phyloP scores from a whole-genome alignment of 768 basidiomycete species.

The Leccinum rimulosum region DNA sequence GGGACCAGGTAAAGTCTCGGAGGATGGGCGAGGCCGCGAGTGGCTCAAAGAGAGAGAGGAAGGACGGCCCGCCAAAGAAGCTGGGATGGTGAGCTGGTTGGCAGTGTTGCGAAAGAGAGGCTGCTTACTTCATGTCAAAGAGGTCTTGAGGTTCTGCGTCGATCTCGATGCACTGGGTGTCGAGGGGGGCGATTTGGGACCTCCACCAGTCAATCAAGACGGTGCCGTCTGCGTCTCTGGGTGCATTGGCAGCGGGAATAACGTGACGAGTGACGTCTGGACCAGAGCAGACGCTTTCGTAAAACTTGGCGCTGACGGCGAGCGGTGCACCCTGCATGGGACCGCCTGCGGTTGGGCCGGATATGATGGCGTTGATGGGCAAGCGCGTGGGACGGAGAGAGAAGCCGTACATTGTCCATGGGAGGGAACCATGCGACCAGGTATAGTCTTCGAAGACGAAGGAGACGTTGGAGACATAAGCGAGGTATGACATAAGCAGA shows the following conservation, averaged over 20 bases:
- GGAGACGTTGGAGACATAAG: constrained; percentile 47
- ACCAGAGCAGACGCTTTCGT: constrained; percentile 43
- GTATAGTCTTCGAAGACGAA: constrained; percentile 64
- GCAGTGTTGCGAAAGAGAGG: neutral
- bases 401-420: constrained; percentile 54
- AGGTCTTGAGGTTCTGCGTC: constrained; percentile 39
- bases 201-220: constrained; percentile 52
- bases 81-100: constrained; percentile 22
- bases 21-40: constrained; percentile 50
- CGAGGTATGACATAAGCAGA: constrained; percentile 50
- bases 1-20: constrained; percentile 50
- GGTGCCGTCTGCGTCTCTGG: constrained; percentile 38
- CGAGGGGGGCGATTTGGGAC: constrained; percentile 33
- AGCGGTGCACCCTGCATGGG: constrained; percentile 31
- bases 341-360: constrained; percentile 55
- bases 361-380: constrained; percentile 58
- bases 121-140: constrained; percentile 49
- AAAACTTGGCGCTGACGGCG: constrained; percentile 51
- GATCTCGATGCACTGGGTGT: constrained; percentile 44
- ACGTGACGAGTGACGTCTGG: constrained; percentile 30
- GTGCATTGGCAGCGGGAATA: constrained; percentile 36
- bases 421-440: constrained; percentile 54
- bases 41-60: constrained; percentile 42
- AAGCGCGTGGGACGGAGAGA: constrained; percentile 49
- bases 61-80: constrained; percentile 42